These are phyloP conservation scores for Claviceps africana DNA, from an alignment of 2,329 filamentous ascomycete species.

Conservation along the genomic window DNA sequence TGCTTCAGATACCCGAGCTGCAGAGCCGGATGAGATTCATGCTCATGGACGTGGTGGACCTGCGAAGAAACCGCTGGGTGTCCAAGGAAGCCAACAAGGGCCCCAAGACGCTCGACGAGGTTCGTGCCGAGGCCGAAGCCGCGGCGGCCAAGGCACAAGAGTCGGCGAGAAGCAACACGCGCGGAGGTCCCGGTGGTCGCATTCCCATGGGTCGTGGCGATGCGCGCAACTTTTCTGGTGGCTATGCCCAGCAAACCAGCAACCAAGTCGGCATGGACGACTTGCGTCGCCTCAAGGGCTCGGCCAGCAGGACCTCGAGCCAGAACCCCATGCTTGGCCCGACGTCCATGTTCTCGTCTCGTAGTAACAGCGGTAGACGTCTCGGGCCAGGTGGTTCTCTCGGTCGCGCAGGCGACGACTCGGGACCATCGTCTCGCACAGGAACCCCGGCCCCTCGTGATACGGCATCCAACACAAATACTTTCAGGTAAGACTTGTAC, in stretches of 20 bases:
- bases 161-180: constrained; percentile 42
- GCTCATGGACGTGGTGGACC: constrained; percentile 86
- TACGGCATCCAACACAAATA: constrained; percentile 60
- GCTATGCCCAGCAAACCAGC: constrained; percentile 57
- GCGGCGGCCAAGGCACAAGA: constrained; percentile 75
- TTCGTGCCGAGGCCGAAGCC: constrained; percentile 70
- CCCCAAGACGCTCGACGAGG: constrained; percentile 89
- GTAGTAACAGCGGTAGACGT: constrained; percentile 78
- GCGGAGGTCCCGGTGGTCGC: constrained; percentile 53
- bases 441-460: constrained; percentile 63
- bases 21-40: constrained; percentile 88
- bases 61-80: constrained; percentile 63
- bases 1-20: constrained; percentile 67
- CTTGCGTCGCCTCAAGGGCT: constrained; percentile 64
- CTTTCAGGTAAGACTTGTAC: constrained; percentile 69
- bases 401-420: constrained; percentile 66
- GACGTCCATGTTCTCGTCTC: constrained; percentile 73
- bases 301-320: constrained; percentile 44
- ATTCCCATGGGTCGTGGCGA: constrained; percentile 70
- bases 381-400: constrained; percentile 63
- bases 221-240: constrained; percentile 65
- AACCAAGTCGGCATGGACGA: constrained; percentile 89
- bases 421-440: constrained; percentile 74
- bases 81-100: constrained; percentile 89
- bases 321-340: constrained; percentile 60